These are phyloP conservation scores for Angomonas desouzai DNA, from an alignment of 208 protist species.

Conservation along the genomic window DNA sequence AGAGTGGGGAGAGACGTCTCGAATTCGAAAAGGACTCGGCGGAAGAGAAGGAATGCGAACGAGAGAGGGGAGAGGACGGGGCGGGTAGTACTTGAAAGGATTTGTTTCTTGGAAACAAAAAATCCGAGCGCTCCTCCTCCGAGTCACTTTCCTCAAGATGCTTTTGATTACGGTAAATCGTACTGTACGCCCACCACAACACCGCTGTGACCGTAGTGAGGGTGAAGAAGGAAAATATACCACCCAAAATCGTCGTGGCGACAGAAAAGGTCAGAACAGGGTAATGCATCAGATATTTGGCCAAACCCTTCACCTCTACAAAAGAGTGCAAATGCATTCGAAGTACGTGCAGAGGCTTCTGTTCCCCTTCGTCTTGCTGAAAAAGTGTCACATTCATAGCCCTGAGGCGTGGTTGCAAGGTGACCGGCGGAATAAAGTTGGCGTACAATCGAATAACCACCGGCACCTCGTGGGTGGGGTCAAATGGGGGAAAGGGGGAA, in stretches of 20 bases:
- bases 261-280: conserved; percentile 39
- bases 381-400: conserved; percentile 78
- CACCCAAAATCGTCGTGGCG: conserved; percentile 21
- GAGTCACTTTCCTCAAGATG: conserved; percentile 2
- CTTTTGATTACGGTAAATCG: background rate
- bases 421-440: conserved; percentile 52
- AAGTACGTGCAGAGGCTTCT: conserved; percentile 23
- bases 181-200: conserved; percentile 12
- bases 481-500: conserved; percentile 38
- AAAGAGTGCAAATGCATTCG: conserved; percentile 49
- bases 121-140: conserved; percentile 9
- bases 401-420: conserved; percentile 53
- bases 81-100: conserved; percentile 4
- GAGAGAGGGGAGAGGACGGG: background rate
- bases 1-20: background rate
- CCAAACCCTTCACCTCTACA: conserved; percentile 47
- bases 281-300: conserved; percentile 49
- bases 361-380: conserved; percentile 17
- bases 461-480: conserved; percentile 38
- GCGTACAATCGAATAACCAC: conserved; percentile 56
- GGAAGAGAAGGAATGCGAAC: conserved; percentile 1
- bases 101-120: conserved; percentile 9
- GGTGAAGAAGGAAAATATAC: conserved; percentile 6
- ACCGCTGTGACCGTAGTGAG: conserved; percentile 9
- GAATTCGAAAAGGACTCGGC: background rate